A percentile compares a stretch with the other conserved stretches of the same genome.
phyloP scores from a whole-genome alignment of 129 eudicot species.

The Tagetes patula region DNA sequence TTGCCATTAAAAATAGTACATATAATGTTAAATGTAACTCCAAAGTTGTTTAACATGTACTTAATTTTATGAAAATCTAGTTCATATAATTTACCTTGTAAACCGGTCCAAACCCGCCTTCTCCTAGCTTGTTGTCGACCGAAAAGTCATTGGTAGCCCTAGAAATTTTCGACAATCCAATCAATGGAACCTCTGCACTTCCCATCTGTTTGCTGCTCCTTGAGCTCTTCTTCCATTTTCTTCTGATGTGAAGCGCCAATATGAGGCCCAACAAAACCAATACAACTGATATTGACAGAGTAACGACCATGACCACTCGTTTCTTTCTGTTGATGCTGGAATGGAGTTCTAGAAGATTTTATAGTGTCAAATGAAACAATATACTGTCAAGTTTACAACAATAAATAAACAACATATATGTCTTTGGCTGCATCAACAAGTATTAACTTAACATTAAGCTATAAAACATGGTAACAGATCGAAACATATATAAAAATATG shows the following conservation, averaged over 20 bases:
- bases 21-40: background rate
- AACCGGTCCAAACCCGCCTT: conserved; percentile 38
- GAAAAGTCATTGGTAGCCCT: conserved; percentile 35
- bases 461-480: background rate
- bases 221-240: conserved; percentile 23
- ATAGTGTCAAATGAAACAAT: background rate
- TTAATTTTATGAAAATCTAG: background rate
- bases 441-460: background rate
- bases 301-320: conserved; percentile 9
- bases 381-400: background rate
- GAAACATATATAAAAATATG: background rate
- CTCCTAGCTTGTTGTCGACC: conserved; percentile 29
- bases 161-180: conserved; percentile 20
- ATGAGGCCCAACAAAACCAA: conserved; percentile 29
- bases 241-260: conserved; percentile 17
- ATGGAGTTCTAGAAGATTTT: background rate
- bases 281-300: conserved; percentile 12
- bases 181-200: conserved; percentile 21
- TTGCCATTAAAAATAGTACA: background rate
- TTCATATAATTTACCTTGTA: conserved; percentile 16
- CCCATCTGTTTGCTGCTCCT: background rate
- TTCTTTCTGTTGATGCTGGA: conserved; percentile 25
- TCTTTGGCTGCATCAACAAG: background rate
- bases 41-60: background rate
- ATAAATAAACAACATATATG: background rate